A percentile compares a stretch with the other conserved stretches of the same genome.
phyloP scores from a whole-genome alignment of 192 early-diverging fungal species.

The Linnemannia schmuckeri region DNA sequence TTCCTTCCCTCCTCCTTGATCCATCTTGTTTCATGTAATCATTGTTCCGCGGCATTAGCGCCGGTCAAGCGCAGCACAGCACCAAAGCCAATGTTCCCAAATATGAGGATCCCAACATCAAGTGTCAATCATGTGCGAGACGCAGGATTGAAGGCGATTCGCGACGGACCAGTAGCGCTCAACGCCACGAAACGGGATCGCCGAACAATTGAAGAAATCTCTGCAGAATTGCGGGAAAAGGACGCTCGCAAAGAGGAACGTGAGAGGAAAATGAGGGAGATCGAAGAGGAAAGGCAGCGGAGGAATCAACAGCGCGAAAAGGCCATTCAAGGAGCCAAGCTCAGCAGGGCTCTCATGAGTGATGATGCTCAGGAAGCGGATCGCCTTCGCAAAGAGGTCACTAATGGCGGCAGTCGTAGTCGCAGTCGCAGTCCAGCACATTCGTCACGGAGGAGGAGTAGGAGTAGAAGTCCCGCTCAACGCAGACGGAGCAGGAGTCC shows the following conservation, averaged over 20 bases:
- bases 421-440: slow-evolving; percentile 37
- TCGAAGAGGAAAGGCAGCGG: slow-evolving; percentile 33
- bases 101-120: slow-evolving; percentile 27
- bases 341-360: slow-evolving; percentile 33
- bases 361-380: slow-evolving; percentile 41
- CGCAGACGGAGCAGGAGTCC: slow-evolving; percentile 27
- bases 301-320: slow-evolving; percentile 38
- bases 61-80: slow-evolving; percentile 31
- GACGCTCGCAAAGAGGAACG: slow-evolving; percentile 34
- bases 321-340: slow-evolving; percentile 43
- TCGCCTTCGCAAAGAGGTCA: slow-evolving; percentile 33
- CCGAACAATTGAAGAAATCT: slow-evolving; percentile 31
- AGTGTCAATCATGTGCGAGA: slow-evolving; percentile 39
- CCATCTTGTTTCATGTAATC: neutral
- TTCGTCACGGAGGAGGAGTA: slow-evolving; percentile 12
- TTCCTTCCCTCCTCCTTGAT: neutral
- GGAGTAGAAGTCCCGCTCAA: slow-evolving; percentile 13
- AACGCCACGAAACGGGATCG: slow-evolving; percentile 47
- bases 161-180: slow-evolving; percentile 45
- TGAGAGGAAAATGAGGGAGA: slow-evolving; percentile 25
- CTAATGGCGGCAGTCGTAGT: neutral
- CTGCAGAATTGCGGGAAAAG: slow-evolving; percentile 19
- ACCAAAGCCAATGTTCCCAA: slow-evolving; percentile 39
- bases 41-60: neutral
- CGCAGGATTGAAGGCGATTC: slow-evolving; percentile 51